phyloP scores from a whole-genome alignment of 208 protist species.

The Lotmaria passim region DNA sequence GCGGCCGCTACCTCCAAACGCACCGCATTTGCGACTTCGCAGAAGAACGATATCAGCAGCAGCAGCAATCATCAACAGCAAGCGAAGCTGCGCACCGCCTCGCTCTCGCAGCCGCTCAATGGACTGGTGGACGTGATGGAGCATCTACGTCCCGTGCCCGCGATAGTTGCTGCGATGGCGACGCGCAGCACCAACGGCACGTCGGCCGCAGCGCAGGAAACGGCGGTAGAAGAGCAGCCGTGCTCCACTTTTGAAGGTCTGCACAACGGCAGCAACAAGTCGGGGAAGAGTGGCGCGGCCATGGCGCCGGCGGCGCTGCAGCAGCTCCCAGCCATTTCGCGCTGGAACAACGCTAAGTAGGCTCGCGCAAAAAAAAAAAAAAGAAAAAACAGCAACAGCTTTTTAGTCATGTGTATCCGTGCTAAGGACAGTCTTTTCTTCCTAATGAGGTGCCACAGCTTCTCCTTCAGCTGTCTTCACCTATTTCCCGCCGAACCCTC shows the following conservation, averaged over 20 bases:
- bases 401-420: not conserved
- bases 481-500: not conserved
- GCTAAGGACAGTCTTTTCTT: no score
- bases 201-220: conserved; percentile 1
- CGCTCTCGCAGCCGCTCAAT: conserved; percentile 23
- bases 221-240: not conserved
- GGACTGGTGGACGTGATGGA: conserved; percentile 32
- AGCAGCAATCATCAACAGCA: not conserved
- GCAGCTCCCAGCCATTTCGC: conserved; percentile 36
- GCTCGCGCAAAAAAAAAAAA: not conserved
- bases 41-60: not conserved
- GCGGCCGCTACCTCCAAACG: conserved; percentile 13
- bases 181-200: conserved; percentile 10
- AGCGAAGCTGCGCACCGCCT: conserved; percentile 5
- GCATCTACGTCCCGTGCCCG: conserved; percentile 16
- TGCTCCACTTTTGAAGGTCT: not conserved
- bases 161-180: conserved; percentile 16
- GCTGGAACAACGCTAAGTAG: conserved; percentile 11
- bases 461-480: not conserved
- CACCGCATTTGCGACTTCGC: not conserved
- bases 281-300: not conserved
- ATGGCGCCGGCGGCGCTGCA: conserved; percentile 9
- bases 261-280: not conserved
- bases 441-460: no score
- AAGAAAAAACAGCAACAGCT: not conserved